A percentile compares a stretch with the other conserved stretches of the same genome.
These are phyloP conservation scores for Pisolithus orientalis DNA, from an alignment of 768 basidiomycete genomes.

Conservation along the genomic window DNA sequence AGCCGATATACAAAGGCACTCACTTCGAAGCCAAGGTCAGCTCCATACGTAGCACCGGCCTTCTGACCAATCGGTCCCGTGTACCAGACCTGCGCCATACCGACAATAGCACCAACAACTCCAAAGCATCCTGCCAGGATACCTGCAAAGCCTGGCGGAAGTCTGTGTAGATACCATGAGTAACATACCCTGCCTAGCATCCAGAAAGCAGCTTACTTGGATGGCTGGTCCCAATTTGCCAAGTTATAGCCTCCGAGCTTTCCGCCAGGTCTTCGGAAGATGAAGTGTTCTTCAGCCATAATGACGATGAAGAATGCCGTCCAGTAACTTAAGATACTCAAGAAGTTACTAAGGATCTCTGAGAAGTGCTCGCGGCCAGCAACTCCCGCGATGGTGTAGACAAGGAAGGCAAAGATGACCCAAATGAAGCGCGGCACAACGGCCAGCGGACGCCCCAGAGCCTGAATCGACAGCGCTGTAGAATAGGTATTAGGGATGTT, in stretches of 20 bases:
- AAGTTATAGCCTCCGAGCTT: slow-evolving; percentile 46
- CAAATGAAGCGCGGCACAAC: slow-evolving; percentile 41
- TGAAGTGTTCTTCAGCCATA: slow-evolving; percentile 39
- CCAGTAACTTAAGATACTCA: slow-evolving; percentile 42
- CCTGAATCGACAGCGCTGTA: slow-evolving; percentile 40
- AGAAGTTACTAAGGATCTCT: slow-evolving; percentile 36
- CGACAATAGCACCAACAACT: slow-evolving; percentile 41
- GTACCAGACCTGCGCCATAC: slow-evolving; percentile 51
- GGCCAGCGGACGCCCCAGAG: slow-evolving; percentile 38
- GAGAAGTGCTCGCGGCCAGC: slow-evolving; percentile 41
- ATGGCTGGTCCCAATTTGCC: slow-evolving; percentile 39
- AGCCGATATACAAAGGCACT: slow-evolving; percentile 1
- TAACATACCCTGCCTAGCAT: neutral
- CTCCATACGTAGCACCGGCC: slow-evolving; percentile 35
- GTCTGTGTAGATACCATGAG: neutral
- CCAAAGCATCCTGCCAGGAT: slow-evolving; percentile 42
- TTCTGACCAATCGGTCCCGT: slow-evolving; percentile 41
- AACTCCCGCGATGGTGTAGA: slow-evolving; percentile 35
- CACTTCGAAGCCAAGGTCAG: slow-evolving; percentile 52
- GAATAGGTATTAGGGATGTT: slow-evolving; percentile 44
- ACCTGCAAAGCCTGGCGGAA: slow-evolving; percentile 42
- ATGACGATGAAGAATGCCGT: slow-evolving; percentile 41
- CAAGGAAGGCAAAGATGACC: slow-evolving; percentile 34
- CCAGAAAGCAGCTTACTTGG: slow-evolving; percentile 19
- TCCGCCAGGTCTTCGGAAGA: slow-evolving; percentile 37